phyloP scores from a whole-genome alignment of 331 rosid genomes.

The Spiraea crenata region DNA sequence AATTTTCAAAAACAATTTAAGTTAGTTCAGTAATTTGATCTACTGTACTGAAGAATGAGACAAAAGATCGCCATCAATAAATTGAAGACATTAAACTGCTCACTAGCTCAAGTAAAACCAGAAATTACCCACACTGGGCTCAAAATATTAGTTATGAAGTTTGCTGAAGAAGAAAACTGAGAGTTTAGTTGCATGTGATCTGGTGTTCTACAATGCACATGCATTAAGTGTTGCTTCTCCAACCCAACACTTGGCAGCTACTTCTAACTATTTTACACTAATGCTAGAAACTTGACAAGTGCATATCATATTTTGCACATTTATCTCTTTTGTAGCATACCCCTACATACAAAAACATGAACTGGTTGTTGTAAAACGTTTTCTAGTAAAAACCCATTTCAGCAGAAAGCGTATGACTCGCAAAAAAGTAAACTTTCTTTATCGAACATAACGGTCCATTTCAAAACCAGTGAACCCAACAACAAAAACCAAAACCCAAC shows the following conservation, averaged over 20 bases:
- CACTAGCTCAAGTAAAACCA: too few relatives aligned
- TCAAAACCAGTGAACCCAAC: not conserved
- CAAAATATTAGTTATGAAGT: not conserved
- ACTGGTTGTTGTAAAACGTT: not conserved
- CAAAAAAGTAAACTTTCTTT: not conserved
- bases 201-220: too few relatives aligned
- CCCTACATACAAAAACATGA: too few relatives aligned
- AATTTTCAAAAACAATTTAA: not conserved
- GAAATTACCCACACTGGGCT: too few relatives aligned
- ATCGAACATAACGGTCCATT: not conserved
- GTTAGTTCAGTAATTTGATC: not conserved
- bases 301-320: too few relatives aligned
- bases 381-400: not conserved
- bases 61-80: not conserved
- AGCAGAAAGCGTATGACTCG: not conserved
- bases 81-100: not conserved
- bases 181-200: not conserved
- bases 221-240: too few relatives aligned
- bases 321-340: too few relatives aligned
- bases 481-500: not conserved
- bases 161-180: not conserved
- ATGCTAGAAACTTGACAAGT: too few relatives aligned
- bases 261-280: too few relatives aligned
- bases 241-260: too few relatives aligned
- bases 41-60: not conserved